Evolutionary conservation across 1,284 basidiomycete species (phyloP), one percentile per base, ranked within the genome.

Genomic region (Fomitopsis betulina): DNA sequence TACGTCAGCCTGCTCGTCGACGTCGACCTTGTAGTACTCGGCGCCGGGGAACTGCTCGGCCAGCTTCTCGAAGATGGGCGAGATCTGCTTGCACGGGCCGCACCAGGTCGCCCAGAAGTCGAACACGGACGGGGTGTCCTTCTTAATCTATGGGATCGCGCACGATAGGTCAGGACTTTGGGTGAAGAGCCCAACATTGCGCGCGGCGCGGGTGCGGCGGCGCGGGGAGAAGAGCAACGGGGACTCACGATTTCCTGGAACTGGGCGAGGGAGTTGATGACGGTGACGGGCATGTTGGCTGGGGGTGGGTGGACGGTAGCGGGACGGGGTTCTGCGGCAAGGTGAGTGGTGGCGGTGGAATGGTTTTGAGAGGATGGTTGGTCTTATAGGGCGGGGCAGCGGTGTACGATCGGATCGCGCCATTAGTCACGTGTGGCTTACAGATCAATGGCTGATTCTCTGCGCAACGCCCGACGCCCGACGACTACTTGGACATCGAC

Each of bases 61-160:
- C 58, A 93, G 72, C 75, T 86, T 86, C 75, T 89, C 86, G 69
- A 94, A 93, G 65, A 93, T 77, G 55, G 91, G 87, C 52, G 85
- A 83, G 77, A 93, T 94, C 64, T 85, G 72, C 70, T 80, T 85
- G 83, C 94, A 94, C 37, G 88, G 87, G 50, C 82, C 79, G 69
- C 86, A 89, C 86, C 87, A 83, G 0, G 79, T 78, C 49, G 86
- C 86, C 85, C 87, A 92, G 78, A 90, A 93, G 76, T 93, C 90
- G 68, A 94, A 81, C 55, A 93, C 75, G 66, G 82, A 77, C 60
- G 79, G 76, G 67, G 81, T 80, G 64, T 79, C 79, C 56, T 79
- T 73, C 66, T 77, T 77, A 67, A 87, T 87, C 89, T 91, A 54
- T 9, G 13, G 53, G 39, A 47, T 54, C 51, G 56, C 45, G 43